Evolutionary conservation across 78 protist genomes (phyloP).

Genomic region (Cavenderia fasciculata): DNA sequence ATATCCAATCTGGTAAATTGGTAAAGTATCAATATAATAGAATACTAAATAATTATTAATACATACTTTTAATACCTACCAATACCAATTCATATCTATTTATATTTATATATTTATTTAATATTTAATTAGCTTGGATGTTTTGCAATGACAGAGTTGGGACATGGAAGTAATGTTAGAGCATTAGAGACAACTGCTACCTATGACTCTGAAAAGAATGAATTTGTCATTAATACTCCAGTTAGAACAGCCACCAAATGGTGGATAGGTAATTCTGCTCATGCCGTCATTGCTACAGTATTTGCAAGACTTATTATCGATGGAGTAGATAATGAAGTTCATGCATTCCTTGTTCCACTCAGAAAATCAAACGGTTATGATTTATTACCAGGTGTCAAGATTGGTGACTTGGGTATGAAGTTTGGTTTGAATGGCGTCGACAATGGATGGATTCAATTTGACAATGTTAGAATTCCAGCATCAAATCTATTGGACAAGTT

Average conservation of each 20-base stretch:
- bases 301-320: slow-evolving; percentile 76
- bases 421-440: slow-evolving; percentile 76
- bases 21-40: neutral
- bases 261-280: slow-evolving; percentile 82
- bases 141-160: slow-evolving; percentile 85
- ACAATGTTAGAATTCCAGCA: slow-evolving; percentile 82
- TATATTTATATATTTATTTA: too few species aligned
- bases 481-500: slow-evolving; percentile 29
- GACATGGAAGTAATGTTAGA: slow-evolving; percentile 87
- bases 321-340: slow-evolving; percentile 80
- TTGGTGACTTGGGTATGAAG: slow-evolving; percentile 83
- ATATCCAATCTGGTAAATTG: slow-evolving; percentile 48
- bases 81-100: neutral
- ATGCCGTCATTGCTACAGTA: slow-evolving; percentile 62
- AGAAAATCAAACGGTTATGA: slow-evolving; percentile 43
- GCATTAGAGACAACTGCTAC: slow-evolving; percentile 89
- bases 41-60: neutral
- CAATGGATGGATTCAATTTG: slow-evolving; percentile 77
- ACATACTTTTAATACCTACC: neutral
- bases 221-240: slow-evolving; percentile 76
- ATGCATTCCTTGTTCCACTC: slow-evolving; percentile 72
- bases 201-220: slow-evolving; percentile 75
- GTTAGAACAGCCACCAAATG: slow-evolving; percentile 75
- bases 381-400: slow-evolving; percentile 75
- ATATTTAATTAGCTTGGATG: slow-evolving; percentile 72